Conservation (phyloP, 768 basidiomycete genomes). For the Harrya chromipes region DNA sequence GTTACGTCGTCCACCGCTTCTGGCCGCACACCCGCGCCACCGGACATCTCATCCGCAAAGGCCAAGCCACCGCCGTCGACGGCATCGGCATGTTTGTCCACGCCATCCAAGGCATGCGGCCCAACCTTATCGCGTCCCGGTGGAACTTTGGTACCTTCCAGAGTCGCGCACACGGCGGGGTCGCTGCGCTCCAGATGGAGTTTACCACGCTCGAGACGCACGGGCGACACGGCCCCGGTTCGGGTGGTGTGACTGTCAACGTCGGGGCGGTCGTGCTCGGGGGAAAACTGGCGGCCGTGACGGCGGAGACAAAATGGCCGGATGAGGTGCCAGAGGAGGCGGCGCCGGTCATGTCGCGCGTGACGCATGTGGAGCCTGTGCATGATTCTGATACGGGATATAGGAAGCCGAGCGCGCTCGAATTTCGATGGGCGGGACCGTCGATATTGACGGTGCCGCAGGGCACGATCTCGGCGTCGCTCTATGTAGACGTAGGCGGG, state of each 20-base stretch:
- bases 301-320: constrained; percentile 77
- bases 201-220: constrained; percentile 80
- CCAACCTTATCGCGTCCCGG: constrained; percentile 84
- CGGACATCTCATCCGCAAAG: constrained; percentile 68
- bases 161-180: constrained; percentile 64
- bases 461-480: constrained; percentile 53
- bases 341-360: constrained; percentile 57
- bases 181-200: constrained; percentile 93
- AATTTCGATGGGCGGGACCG: constrained; percentile 76
- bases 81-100: constrained; percentile 87
- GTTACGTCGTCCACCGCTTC: constrained; percentile 88
- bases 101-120: constrained; percentile 98
- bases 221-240: constrained; percentile 75
- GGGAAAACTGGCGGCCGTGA: constrained; percentile 71
- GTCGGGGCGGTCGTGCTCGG: constrained; percentile 82
- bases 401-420: constrained; percentile 60
- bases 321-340: constrained; percentile 51
- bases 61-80: constrained; percentile 51
- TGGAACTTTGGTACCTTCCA: constrained; percentile 98
- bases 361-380: constrained; percentile 56
- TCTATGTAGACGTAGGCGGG: constrained; percentile 57
- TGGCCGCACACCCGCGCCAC: constrained; percentile 68
- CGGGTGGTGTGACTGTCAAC: constrained; percentile 81
- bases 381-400: constrained; percentile 84
- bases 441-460: constrained; percentile 52